These are phyloP conservation scores for Clarireedia homoeocarpa DNA, from an alignment of 2,329 filamentous ascomycete species.

Conservation along the genomic window DNA sequence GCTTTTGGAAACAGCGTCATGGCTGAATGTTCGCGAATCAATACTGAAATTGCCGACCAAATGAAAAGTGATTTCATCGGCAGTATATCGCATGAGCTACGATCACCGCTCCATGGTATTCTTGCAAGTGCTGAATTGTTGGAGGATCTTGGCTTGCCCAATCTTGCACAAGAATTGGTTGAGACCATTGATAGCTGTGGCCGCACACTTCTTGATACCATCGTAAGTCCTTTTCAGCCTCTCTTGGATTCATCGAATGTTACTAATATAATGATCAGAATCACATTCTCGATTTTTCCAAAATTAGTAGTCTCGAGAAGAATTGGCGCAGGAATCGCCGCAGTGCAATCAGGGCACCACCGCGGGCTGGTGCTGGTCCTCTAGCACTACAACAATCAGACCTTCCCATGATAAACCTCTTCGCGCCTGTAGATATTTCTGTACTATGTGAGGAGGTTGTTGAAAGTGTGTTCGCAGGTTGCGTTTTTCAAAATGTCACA, in stretches of 20 bases:
- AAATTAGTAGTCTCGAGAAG: slow-evolving; percentile 30
- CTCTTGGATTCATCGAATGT: too few relatives aligned
- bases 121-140: slow-evolving; percentile 44
- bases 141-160: slow-evolving; percentile 32
- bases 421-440: slow-evolving; percentile 28
- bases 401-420: slow-evolving; percentile 29
- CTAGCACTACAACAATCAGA: slow-evolving; percentile 23
- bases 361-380: slow-evolving; percentile 3
- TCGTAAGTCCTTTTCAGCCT: slow-evolving; percentile 20
- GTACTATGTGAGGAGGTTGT: slow-evolving; percentile 30
- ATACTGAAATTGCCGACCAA: slow-evolving; percentile 42
- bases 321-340: slow-evolving; percentile 26
- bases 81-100: slow-evolving; percentile 50
- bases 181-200: slow-evolving; percentile 33
- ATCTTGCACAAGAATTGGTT: slow-evolving; percentile 27
- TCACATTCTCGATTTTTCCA: slow-evolving; percentile 36
- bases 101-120: slow-evolving; percentile 50
- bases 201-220: slow-evolving; percentile 32
- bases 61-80: slow-evolving; percentile 53
- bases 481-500: slow-evolving; percentile 28
- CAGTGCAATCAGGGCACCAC: background rate
- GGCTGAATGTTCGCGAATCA: slow-evolving; percentile 46
- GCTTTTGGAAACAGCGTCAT: slow-evolving; percentile 45
- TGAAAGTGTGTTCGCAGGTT: slow-evolving; percentile 29
- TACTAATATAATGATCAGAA: slow-evolving; percentile 19